phyloP scores from a whole-genome alignment of 139 green algal genomes.

The Monoraphidium neglectum region DNA sequence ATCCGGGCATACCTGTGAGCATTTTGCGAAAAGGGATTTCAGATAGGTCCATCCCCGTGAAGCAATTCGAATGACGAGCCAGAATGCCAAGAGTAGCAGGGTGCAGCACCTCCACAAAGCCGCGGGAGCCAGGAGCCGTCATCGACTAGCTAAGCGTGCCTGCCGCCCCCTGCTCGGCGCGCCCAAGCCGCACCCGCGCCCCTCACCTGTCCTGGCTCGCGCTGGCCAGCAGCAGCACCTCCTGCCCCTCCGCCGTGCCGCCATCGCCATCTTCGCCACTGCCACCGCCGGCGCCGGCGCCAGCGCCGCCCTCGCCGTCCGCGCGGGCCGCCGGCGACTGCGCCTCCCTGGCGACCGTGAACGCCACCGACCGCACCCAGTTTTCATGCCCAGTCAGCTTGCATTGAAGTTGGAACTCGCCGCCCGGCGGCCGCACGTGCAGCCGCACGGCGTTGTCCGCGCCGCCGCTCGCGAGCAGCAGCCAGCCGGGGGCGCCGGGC shows the following conservation, averaged over 20 bases:
- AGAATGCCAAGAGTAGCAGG: too few relatives aligned
- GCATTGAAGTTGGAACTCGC: conserved; percentile 52
- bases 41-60: not conserved
- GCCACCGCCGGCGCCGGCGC: not conserved
- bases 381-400: conserved; percentile 80
- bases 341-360: conserved; percentile 39
- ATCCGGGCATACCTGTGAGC: conserved; percentile 50
- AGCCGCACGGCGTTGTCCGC: conserved; percentile 71
- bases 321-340: too few relatives aligned
- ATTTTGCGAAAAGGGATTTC: not conserved
- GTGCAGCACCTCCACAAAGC: not conserved
- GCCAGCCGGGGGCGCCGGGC: conserved; percentile 24
- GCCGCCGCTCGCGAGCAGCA: conserved; percentile 76
- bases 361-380: conserved; percentile 83
- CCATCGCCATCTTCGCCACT: not conserved
- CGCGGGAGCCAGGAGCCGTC: not conserved
- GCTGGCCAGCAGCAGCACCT: conserved; percentile 81
- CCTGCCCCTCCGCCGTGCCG: not conserved
- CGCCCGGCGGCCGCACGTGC: conserved; percentile 41
- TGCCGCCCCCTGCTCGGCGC: not conserved
- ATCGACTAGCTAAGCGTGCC: not conserved
- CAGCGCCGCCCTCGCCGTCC: too few relatives aligned
- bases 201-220: conserved; percentile 85
- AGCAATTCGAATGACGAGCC: not conserved
- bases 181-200: not conserved